A percentile compares a stretch with the other conserved stretches of the same genome.
These are phyloP conservation scores for Shiraia bambusicola DNA, from an alignment of 2,329 filamentous ascomycete genomes.

Conservation along the genomic window DNA sequence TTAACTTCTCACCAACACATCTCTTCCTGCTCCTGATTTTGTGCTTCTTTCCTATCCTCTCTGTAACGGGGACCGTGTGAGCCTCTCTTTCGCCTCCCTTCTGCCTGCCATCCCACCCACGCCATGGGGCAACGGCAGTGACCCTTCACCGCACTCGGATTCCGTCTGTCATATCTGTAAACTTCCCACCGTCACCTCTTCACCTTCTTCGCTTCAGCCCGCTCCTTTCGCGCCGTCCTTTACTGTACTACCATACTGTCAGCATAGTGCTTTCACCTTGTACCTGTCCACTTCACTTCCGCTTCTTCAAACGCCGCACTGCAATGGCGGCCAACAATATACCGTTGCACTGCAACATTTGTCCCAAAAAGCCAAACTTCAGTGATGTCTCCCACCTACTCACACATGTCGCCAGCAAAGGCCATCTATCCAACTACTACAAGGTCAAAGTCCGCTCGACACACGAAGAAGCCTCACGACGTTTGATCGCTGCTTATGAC, in stretches of 20 bases:
- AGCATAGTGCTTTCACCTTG: constrained; percentile 30
- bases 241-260: constrained; percentile 28
- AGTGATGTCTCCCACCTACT: constrained; percentile 90
- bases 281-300: constrained; percentile 19
- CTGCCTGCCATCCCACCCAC: constrained; percentile 16
- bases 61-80: constrained; percentile 7
- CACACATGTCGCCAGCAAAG: constrained; percentile 89
- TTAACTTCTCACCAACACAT: constrained; percentile 31
- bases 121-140: constrained; percentile 25
- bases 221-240: constrained; percentile 41
- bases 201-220: constrained; percentile 36
- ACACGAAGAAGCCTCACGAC: constrained; percentile 64
- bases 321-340: constrained; percentile 51
- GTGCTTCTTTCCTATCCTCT: constrained; percentile 28
- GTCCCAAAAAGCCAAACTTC: constrained; percentile 75
- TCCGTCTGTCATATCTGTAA: constrained; percentile 26
- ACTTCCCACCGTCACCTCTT: constrained; percentile 28
- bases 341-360: constrained; percentile 78
- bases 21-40: constrained; percentile 22
- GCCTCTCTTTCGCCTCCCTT: constrained; percentile 18
- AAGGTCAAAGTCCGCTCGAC: constrained; percentile 73
- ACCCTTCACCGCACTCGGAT: constrained; percentile 23
- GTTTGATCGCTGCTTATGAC: constrained; percentile 68
- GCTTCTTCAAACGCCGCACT: constrained; percentile 30
- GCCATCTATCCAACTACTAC: constrained; percentile 83